Evolutionary conservation across 257 asterid species (phyloP).

Genomic region (Plantago ovata): DNA sequence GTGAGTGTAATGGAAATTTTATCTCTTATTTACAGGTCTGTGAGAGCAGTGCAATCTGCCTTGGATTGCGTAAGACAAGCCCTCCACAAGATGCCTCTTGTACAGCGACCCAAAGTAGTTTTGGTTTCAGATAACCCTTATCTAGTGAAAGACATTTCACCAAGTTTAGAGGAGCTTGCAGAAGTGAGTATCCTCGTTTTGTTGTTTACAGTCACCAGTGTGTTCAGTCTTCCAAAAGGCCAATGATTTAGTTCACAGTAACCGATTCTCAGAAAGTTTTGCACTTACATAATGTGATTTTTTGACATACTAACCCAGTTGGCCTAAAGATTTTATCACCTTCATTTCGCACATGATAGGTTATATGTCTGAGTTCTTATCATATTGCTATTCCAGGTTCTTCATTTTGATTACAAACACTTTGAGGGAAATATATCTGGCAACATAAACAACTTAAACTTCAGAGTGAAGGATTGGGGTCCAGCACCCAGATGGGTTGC

Average conservation of each 20-base stretch:
- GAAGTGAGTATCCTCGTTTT: slow-evolving; percentile 43
- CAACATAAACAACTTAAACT: slow-evolving; percentile 31
- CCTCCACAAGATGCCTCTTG: slow-evolving; percentile 28
- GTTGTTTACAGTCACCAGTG: slow-evolving; percentile 10
- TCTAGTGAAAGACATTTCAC: slow-evolving; percentile 51
- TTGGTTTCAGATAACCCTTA: slow-evolving; percentile 86
- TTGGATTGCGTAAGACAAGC: slow-evolving; percentile 57
- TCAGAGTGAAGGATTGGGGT: slow-evolving; percentile 88
- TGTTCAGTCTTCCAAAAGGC: slow-evolving; percentile 2
- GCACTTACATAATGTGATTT: neutral
- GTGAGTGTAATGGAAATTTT: neutral
- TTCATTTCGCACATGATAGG: slow-evolving; percentile 12
- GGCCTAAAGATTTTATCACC: neutral
- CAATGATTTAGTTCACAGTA: neutral
- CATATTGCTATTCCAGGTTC: slow-evolving; percentile 48
- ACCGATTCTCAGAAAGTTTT: neutral
- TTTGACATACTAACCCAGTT: neutral
- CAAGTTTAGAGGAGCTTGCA: slow-evolving; percentile 53
- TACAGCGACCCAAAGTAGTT: slow-evolving; percentile 62
- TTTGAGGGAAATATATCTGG: slow-evolving; percentile 58
- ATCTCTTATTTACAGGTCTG: slow-evolving; percentile 46
- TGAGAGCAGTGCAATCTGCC: slow-evolving; percentile 77
- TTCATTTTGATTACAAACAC: slow-evolving; percentile 66
- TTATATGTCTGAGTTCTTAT: slow-evolving; percentile 10
- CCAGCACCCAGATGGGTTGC: slow-evolving; percentile 99